These are phyloP conservation scores for Coemansia sp. DNA, from an alignment of 192 early-diverging fungal genomes.

Conservation along the genomic window DNA sequence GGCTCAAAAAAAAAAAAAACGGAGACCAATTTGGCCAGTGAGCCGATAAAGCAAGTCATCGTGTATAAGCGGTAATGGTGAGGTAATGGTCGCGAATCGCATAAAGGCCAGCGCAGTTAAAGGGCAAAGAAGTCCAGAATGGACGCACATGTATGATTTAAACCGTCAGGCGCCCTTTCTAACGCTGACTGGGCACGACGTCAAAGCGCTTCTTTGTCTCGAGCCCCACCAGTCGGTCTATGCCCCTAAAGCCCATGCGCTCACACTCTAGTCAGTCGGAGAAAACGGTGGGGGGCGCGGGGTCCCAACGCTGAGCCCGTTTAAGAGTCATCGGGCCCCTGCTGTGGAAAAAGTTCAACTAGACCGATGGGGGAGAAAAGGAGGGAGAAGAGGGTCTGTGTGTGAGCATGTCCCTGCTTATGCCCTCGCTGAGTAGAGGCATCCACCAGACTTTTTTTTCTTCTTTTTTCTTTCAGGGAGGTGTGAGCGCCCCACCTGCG, in stretches of 20 bases:
- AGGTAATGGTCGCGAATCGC: too few relatives aligned
- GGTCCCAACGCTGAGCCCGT: not conserved
- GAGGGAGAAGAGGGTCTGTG: not conserved
- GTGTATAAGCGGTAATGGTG: too few relatives aligned
- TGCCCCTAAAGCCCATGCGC: not conserved
- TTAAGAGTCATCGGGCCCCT: not conserved
- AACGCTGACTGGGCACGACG: not conserved
- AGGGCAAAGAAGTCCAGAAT: not conserved
- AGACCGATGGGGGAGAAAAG: not conserved
- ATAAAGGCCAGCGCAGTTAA: not conserved
- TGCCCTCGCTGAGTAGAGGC: not conserved
- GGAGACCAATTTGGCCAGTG: not conserved
- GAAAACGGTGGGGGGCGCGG: not conserved
- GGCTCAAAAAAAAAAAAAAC: not conserved
- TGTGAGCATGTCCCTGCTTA: not conserved
- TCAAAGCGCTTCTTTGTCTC: not conserved
- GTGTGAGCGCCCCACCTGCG: constrained; percentile 1
- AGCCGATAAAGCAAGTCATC: not conserved
- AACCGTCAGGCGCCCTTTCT: not conserved
- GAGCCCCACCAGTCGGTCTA: not conserved
- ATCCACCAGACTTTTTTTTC: not conserved
- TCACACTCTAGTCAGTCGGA: not conserved
- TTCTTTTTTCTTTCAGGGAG: not conserved
- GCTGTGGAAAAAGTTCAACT: not conserved
- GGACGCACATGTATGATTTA: not conserved